Evolutionary conservation across 164 flowering plant species (phyloP).

Genomic region (Annona cherimola): DNA sequence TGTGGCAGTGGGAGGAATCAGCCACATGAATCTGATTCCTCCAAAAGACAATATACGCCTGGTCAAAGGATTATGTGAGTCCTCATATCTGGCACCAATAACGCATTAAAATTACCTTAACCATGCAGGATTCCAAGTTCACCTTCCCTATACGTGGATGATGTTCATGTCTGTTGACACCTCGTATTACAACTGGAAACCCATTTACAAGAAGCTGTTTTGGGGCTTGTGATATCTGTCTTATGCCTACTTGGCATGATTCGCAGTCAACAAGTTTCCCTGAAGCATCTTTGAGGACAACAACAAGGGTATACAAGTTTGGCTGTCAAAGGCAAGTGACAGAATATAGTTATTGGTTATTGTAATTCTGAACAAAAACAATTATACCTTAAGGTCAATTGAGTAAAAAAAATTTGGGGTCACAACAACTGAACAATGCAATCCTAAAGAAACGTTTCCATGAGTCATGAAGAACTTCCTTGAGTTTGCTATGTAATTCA

Average conservation of each 20-base stretch:
- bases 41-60: neutral
- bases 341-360: neutral
- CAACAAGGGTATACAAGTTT: constrained; percentile 70
- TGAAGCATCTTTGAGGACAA: constrained; percentile 77
- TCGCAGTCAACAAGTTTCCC: constrained; percentile 80
- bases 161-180: constrained; percentile 97
- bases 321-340: constrained; percentile 48
- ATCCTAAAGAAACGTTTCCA: neutral
- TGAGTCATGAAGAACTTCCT: neutral
- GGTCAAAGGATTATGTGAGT: neutral
- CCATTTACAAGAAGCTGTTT: constrained; percentile 93
- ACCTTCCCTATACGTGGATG: constrained; percentile 96
- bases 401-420: no score
- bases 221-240: constrained; percentile 69
- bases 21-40: no score
- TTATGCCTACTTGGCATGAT: constrained; percentile 84
- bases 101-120: constrained; percentile 48
- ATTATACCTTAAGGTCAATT: neutral
- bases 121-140: constrained; percentile 90
- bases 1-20: no score
- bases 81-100: neutral
- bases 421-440: neutral
- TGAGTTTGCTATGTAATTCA: no score
- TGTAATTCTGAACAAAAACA: neutral
- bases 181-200: constrained; percentile 70